These are phyloP conservation scores for Macrophomina tecta DNA, from an alignment of 2,329 filamentous ascomycete species.

Conservation along the genomic window DNA sequence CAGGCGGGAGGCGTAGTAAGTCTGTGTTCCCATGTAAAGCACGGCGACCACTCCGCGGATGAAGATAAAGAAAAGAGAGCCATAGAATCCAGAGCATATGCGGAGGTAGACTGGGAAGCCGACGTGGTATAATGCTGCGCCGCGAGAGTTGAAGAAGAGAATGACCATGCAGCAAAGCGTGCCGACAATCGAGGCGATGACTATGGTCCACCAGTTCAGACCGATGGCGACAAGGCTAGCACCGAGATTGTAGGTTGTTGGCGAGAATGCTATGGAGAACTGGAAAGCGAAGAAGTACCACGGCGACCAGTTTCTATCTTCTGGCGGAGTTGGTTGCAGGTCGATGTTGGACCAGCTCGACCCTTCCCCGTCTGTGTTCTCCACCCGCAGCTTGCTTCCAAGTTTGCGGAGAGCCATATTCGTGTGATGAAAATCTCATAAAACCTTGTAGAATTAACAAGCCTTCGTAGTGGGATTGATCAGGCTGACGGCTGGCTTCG, in stretches of 20 bases:
- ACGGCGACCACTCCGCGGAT: not conserved
- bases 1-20: constrained; percentile 34
- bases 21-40: constrained; percentile 14
- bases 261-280: constrained; percentile 42
- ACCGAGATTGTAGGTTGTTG: constrained; percentile 44
- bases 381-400: not conserved
- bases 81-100: constrained; percentile 36
- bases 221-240: constrained; percentile 40
- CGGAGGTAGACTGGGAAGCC: constrained; percentile 46
- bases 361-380: not conserved
- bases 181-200: constrained; percentile 41
- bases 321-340: constrained; percentile 34
- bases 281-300: constrained; percentile 43
- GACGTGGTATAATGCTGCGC: constrained; percentile 44
- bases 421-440: too few relatives aligned
- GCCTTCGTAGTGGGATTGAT: too few relatives aligned
- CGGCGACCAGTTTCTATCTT: constrained; percentile 32
- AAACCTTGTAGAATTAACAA: too few relatives aligned
- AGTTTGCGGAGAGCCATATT: not conserved
- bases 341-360: constrained; percentile 35
- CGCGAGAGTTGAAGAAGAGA: constrained; percentile 44
- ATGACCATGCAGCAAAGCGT: constrained; percentile 40
- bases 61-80: constrained; percentile 8
- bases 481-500: too few relatives aligned
- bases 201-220: constrained; percentile 42